Evolutionary conservation across 192 early-diverging fungal species (phyloP).

Genomic region (Umbelopsis isabellina): DNA sequence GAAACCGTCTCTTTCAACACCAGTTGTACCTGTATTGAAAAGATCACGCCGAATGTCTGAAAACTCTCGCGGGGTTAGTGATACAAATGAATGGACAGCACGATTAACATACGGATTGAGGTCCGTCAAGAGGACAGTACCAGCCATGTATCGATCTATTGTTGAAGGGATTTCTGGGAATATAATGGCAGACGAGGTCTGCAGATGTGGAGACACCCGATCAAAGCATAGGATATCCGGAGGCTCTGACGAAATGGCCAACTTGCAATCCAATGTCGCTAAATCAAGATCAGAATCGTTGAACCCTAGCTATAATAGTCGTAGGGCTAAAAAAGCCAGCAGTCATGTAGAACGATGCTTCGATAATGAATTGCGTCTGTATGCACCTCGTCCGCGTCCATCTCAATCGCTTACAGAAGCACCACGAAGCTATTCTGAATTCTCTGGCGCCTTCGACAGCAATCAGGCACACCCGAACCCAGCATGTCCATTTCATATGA

Average conservation of each 20-base stretch:
- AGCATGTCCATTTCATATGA: conserved; percentile 39
- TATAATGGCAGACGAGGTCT: background rate
- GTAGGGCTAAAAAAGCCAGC: background rate
- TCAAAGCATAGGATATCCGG: background rate
- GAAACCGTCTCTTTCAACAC: conserved; percentile 24
- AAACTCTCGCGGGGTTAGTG: conserved; percentile 26
- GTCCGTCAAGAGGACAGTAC: conserved; percentile 33
- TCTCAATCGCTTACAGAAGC: conserved; percentile 7
- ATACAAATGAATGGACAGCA: conserved; percentile 30
- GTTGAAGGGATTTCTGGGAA: conserved; percentile 17
- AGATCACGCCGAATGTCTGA: conserved; percentile 27
- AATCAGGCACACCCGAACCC: conserved; percentile 37
- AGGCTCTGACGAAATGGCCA: conserved; percentile 2
- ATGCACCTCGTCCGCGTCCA: conserved; percentile 8
- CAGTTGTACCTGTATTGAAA: conserved; percentile 23
- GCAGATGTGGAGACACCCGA: background rate
- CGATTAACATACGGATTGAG: conserved; percentile 32
- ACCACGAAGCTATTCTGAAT: conserved; percentile 5
- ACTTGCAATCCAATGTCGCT: background rate
- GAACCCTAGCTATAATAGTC: background rate
- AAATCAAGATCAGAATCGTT: background rate
- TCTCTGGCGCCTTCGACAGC: background rate
- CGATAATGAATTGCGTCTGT: background rate
- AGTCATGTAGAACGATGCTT: background rate
- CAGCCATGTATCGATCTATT: conserved; percentile 27